Evolutionary conservation across 2,329 filamentous ascomycete genomes (phyloP).

Genomic region (Paracoccidioides brasiliensis): DNA sequence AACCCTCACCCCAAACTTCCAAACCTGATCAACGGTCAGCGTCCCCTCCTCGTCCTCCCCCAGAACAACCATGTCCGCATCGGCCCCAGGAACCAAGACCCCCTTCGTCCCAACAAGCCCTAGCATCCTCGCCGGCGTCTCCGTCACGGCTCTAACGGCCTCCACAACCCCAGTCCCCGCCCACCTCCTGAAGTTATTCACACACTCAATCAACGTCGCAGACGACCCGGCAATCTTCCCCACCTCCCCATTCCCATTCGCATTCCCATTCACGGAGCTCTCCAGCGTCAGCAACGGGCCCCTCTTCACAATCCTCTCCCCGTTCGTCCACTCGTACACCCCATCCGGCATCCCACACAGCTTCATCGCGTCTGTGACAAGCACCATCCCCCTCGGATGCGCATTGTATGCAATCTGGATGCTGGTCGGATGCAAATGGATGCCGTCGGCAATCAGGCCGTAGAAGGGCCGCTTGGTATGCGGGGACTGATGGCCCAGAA

Average conservation of each 20-base stretch:
- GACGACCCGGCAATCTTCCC: conserved; percentile 62
- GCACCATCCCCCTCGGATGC: conserved; percentile 69
- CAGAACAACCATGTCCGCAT: conserved; percentile 31
- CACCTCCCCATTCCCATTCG: conserved; percentile 54
- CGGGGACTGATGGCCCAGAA: conserved; percentile 52
- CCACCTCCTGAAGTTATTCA: conserved; percentile 34
- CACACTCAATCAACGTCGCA: conserved; percentile 31
- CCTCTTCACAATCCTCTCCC: conserved; percentile 44
- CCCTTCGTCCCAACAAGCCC: conserved; percentile 29
- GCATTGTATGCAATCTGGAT: conserved; percentile 82
- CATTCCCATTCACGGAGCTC: conserved; percentile 54
- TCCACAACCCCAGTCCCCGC: conserved; percentile 26
- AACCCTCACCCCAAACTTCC: conserved; percentile 31
- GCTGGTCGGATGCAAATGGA: conserved; percentile 76
- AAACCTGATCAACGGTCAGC: conserved; percentile 30
- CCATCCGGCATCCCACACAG: conserved; percentile 75
- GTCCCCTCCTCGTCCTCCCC: conserved; percentile 23
- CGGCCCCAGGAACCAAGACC: conserved; percentile 25
- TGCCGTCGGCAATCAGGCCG: conserved; percentile 80
- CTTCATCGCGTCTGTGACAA: conserved; percentile 89
- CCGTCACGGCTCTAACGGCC: conserved; percentile 29
- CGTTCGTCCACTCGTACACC: conserved; percentile 73
- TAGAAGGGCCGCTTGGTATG: conserved; percentile 55
- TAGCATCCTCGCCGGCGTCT: conserved; percentile 27
- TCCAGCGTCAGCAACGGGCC: conserved; percentile 63